Base-by-base conservation (phyloP, 768 basidiomycete species). In the Mycena maculata region DNA sequence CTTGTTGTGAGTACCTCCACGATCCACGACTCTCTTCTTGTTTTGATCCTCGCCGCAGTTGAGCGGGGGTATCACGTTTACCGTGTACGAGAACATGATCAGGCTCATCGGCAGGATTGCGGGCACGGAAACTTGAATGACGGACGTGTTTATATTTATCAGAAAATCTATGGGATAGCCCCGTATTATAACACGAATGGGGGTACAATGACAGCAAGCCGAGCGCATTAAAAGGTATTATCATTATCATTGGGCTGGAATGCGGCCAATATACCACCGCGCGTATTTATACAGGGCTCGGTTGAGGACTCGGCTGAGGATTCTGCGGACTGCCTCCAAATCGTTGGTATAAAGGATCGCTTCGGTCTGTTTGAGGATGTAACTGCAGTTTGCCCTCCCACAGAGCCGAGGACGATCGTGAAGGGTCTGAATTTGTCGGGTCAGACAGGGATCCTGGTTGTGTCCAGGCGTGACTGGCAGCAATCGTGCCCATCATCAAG, bases 11-110 rank as follows among this genome's bases (percentile, higher is more conserved):
- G 92, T 81, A 15, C 30, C 15, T 3, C 23, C 9, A 2, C 22
- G 5, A 25, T n/a, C 7, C 0, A 31, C 20, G 7, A 33, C 41
- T n/a, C n/a, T n/a, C n/a, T 27, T 36, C 47, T 60, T 30, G 28
- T n/a, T 27, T 13, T 27, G 33, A 31, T 65, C 22, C 18, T n/a
- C 8, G 8, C 44, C 45, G 22, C 70, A 97, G 95, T 76, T 97
- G 82, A 93, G 92, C 68, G 96, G 96, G 15, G 96, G 96, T 3
- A 95, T 98, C 67, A 91, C 93, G 23, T 98, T 98, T 76, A 95
- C 94, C 1, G 86, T 95, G 2, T 98, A 97, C 76, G 96, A 98
- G 74, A 89, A 92, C 53, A 79, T 94, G 18, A 92, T 94, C 69
- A 82, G 80, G 63, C 9, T 64, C 8, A 27, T 67, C 23, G 25